phyloP scores from a whole-genome alignment of 495 filamentous ascomycete genomes.

The Neurospora sp. region DNA sequence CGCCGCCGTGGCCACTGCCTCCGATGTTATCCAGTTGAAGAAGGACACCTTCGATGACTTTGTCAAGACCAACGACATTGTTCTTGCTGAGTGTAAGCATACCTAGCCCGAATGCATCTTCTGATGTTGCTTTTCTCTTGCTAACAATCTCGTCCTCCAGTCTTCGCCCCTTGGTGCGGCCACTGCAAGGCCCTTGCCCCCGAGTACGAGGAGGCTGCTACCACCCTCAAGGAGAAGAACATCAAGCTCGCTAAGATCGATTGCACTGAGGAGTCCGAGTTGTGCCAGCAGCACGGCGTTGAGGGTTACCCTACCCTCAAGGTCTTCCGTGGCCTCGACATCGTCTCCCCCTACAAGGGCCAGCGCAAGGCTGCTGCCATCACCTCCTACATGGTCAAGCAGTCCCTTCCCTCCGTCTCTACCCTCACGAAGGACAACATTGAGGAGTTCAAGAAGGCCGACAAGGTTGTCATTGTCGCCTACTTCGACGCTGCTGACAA shows the following conservation, averaged over 20 bases:
- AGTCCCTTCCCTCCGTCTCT: constrained; percentile 89
- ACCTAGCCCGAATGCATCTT: background rate
- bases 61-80: constrained; percentile 72
- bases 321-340: constrained; percentile 93
- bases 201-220: constrained; percentile 85
- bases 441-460: constrained; percentile 92
- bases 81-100: constrained; percentile 66
- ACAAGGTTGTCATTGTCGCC: constrained; percentile 90
- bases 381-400: constrained; percentile 98
- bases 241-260: constrained; percentile 91
- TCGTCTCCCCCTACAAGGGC: constrained; percentile 72
- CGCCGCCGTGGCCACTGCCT: constrained; percentile 50
- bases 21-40: constrained; percentile 76
- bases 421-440: constrained; percentile 66
- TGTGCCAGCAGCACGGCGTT: constrained; percentile 82
- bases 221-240: constrained; percentile 86
- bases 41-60: constrained; percentile 80
- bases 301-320: constrained; percentile 98
- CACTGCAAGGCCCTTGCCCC: constrained; percentile 81
- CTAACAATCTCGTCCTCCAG: constrained; percentile 24
- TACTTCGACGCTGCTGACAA: constrained; percentile 83
- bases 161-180: constrained; percentile 67
- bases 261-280: constrained; percentile 86
- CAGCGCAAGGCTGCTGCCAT: constrained; percentile 90
- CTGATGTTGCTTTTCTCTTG: background rate